Evolutionary conservation across 2,329 filamentous ascomycete genomes (phyloP).

Genomic region (Microcyclosporella mali): DNA sequence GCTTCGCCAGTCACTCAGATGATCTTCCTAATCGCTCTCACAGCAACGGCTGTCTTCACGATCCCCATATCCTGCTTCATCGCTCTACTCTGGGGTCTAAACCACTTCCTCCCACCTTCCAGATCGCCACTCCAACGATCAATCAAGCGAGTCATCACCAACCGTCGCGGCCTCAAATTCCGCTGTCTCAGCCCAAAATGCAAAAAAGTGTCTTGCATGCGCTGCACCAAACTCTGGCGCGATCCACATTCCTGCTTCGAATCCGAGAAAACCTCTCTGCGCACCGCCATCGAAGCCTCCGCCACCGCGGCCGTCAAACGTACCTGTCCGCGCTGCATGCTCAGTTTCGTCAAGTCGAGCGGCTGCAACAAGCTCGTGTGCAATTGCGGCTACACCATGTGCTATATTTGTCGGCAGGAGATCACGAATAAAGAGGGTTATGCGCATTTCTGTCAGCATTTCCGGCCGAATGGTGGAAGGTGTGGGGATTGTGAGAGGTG

Average conservation of each 20-base stretch:
- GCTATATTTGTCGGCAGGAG: constrained; percentile 78
- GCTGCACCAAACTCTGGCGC: constrained; percentile 74
- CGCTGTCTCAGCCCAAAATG: constrained; percentile 67
- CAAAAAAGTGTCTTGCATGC: constrained; percentile 66
- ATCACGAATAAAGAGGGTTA: constrained; percentile 64
- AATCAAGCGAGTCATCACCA: constrained; percentile 61
- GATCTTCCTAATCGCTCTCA: constrained; percentile 39
- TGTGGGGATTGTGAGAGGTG: constrained; percentile 69
- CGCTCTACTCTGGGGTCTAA: constrained; percentile 12
- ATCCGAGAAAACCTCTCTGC: constrained; percentile 70
- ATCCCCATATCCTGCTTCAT: constrained; percentile 51
- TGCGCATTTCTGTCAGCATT: constrained; percentile 92
- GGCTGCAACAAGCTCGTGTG: constrained; percentile 98
- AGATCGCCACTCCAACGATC: constrained; percentile 23
- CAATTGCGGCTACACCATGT: constrained; percentile 95
- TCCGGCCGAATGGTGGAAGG: constrained; percentile 68
- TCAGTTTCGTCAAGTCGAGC: constrained; percentile 84
- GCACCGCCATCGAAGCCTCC: constrained; percentile 84
- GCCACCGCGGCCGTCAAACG: constrained; percentile 93
- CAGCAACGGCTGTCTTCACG: constrained; percentile 25
- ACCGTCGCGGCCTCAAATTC: constrained; percentile 69
- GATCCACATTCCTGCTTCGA: constrained; percentile 90
- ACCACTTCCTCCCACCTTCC: constrained; percentile 11
- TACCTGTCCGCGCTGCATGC: constrained; percentile 84
- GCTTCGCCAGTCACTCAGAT: constrained; percentile 40